These are phyloP conservation scores for Eucalyptus dawsonii DNA, from an alignment of 345 rosid genomes.

Conservation along the genomic window DNA sequence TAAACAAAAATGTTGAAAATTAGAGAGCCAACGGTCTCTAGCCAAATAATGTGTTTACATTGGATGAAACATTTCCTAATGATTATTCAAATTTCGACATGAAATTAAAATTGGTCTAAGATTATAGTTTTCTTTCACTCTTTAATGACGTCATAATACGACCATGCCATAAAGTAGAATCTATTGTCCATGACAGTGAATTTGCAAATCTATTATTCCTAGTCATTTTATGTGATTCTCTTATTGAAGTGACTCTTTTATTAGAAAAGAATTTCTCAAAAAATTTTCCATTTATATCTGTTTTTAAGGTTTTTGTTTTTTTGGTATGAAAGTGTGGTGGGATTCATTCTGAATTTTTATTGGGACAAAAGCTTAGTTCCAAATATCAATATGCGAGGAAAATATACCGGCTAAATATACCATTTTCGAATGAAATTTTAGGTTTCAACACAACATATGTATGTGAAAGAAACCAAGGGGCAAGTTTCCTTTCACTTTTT, in stretches of 20 bases:
- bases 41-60: background rate
- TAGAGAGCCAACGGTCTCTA: too few relatives aligned
- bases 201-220: background rate
- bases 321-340: background rate
- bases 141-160: background rate
- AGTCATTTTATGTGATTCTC: background rate
- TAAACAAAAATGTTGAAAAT: background rate
- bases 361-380: background rate
- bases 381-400: background rate
- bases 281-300: background rate
- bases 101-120: background rate
- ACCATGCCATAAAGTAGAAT: background rate
- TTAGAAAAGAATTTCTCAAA: background rate
- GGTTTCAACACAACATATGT: background rate
- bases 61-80: background rate
- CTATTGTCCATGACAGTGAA: background rate
- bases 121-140: background rate
- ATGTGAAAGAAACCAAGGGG: background rate
- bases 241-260: background rate
- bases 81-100: background rate
- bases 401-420: background rate
- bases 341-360: background rate
- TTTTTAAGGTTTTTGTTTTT: background rate
- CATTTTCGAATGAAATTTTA: background rate
- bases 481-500: background rate